phyloP scores from a whole-genome alignment of 345 rosid species.

The Eucalyptus virginea region DNA sequence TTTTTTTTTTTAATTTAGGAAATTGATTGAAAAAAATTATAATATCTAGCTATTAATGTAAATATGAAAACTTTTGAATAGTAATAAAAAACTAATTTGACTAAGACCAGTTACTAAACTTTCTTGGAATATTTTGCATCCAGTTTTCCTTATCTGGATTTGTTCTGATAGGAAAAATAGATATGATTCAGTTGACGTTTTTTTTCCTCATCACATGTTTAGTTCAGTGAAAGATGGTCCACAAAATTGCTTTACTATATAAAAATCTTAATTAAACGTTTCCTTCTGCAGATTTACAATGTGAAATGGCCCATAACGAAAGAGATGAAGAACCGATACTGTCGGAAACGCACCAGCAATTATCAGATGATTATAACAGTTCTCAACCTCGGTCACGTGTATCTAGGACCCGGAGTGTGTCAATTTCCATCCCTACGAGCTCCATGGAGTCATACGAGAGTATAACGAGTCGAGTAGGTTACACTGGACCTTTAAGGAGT shows the following conservation, averaged over 20 bases:
- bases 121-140: neutral
- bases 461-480: conserved; percentile 32
- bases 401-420: conserved; percentile 42
- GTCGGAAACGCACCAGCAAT: conserved; percentile 12
- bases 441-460: conserved; percentile 32
- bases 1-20: neutral
- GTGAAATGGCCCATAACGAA: conserved; percentile 33
- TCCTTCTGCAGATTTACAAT: conserved; percentile 1
- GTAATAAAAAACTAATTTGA: too few species aligned
- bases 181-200: neutral
- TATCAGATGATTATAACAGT: conserved; percentile 7
- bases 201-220: neutral
- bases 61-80: too few species aligned
- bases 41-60: too few species aligned
- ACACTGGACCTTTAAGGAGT: conserved; percentile 76
- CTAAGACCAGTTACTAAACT: neutral
- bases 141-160: neutral
- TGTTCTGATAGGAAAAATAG: neutral
- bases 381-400: conserved; percentile 17
- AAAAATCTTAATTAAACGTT: neutral
- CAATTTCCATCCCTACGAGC: conserved; percentile 41
- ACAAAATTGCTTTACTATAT: neutral
- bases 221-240: neutral
- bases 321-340: conserved; percentile 64
- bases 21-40: too few species aligned